Percentiles rank a stretch among this genome's conserved stretches.
Conservation (phyloP, 2,329 filamentous ascomycete species). For the Incumbomyces lentus region DNA sequence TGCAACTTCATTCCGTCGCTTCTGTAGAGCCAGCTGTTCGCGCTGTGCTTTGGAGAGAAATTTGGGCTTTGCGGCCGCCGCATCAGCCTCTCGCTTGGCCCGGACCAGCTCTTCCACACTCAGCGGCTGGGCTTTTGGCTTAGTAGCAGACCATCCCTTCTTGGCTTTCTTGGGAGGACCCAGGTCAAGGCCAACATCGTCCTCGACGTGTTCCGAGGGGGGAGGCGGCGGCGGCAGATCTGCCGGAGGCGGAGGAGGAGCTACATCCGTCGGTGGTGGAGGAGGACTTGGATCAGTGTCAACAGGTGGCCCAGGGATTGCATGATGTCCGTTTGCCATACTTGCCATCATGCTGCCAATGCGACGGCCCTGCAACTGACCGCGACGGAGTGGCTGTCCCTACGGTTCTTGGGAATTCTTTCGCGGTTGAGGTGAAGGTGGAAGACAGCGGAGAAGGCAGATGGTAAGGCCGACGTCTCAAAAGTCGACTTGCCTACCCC, state of each 20-base stretch:
- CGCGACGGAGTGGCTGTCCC: background rate
- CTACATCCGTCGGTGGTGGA: conserved; percentile 9
- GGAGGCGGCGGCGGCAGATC: conserved; percentile 32
- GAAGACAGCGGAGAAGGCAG: too few species aligned
- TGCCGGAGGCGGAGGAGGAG: conserved; percentile 19
- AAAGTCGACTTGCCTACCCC: too few species aligned
- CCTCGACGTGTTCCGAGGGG: conserved; percentile 32
- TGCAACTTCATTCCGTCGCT: conserved; percentile 61
- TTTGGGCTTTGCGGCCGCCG: conserved; percentile 74
- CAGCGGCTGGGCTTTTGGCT: conserved; percentile 44
- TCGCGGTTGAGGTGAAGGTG: background rate
- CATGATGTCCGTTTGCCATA: conserved; percentile 22
- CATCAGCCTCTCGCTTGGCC: conserved; percentile 77
- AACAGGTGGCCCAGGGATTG: conserved; percentile 27
- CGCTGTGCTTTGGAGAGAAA: conserved; percentile 77
- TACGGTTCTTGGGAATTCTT: background rate
- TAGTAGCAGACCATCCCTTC: conserved; percentile 37
- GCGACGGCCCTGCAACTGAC: background rate
- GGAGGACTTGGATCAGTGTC: conserved; percentile 26
- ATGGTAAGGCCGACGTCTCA: too few species aligned
- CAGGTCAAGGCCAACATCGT: conserved; percentile 28
- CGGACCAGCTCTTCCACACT: conserved; percentile 78
- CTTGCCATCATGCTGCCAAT: conserved; percentile 24
- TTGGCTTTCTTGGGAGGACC: conserved; percentile 46
- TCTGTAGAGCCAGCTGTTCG: conserved; percentile 69